A percentile compares a stretch with the other conserved stretches of the same genome.
These are phyloP conservation scores for Malassezia yamatoensis DNA, from an alignment of 1,284 basidiomycete species.

Conservation along the genomic window DNA sequence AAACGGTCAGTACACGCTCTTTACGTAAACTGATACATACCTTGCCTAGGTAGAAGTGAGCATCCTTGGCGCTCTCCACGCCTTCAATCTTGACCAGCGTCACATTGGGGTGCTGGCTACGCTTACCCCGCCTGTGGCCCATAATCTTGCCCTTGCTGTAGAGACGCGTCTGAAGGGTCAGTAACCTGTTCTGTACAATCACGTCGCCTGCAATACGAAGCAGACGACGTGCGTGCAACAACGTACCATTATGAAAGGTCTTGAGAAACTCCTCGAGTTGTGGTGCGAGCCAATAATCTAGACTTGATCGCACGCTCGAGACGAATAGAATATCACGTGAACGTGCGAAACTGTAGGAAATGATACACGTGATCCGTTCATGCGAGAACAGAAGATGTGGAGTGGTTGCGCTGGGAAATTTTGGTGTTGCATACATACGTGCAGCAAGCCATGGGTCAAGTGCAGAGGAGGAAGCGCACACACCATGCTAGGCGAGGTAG, in stretches of 20 bases:
- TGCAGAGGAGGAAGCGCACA: conserved; percentile 40
- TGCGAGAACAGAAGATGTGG: too few species aligned
- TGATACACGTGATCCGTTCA: conserved; percentile 6
- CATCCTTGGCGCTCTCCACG: conserved; percentile 82
- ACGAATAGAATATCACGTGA: conserved; percentile 12
- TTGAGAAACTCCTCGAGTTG: conserved; percentile 10
- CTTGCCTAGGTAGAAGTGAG: conserved; percentile 97
- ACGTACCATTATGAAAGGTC: conserved; percentile 15
- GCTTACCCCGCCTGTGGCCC: conserved; percentile 96
- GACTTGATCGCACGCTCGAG: neutral
- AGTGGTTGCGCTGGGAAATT: too few species aligned
- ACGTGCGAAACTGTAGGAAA: conserved; percentile 4
- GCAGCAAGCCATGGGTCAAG: conserved; percentile 30
- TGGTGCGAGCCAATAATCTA: conserved; percentile 11
- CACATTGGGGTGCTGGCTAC: conserved; percentile 88
- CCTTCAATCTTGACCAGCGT: conserved; percentile 93
- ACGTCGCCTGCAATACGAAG: neutral
- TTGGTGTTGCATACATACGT: neutral
- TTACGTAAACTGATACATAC: conserved; percentile 52
- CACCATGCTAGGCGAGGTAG: conserved; percentile 42
- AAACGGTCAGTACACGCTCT: conserved; percentile 9
- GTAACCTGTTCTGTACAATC: neutral
- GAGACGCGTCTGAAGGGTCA: conserved; percentile 54
- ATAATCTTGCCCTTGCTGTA: conserved; percentile 95
- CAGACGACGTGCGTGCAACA: neutral